Evolutionary conservation across 208 protist species (phyloP).

Genomic region (Angomonas ambiguus): DNA sequence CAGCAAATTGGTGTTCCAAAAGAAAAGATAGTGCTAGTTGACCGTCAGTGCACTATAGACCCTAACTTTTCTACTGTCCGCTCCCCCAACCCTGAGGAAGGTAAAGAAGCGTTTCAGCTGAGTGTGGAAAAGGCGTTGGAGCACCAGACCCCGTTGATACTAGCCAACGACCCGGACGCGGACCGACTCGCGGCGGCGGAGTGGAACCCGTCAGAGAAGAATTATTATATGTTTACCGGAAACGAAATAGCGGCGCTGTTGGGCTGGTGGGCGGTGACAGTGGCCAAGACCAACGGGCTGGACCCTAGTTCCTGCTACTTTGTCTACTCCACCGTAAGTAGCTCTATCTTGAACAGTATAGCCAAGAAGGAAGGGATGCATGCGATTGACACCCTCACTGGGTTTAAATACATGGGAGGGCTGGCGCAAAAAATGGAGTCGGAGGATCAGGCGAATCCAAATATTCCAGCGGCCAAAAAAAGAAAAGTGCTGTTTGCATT

Average conservation of each 20-base stretch:
- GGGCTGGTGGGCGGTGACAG: constrained; percentile 89
- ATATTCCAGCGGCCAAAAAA: background rate
- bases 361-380: constrained; percentile 87
- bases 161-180: constrained; percentile 99
- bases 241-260: constrained; percentile 97
- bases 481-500: constrained; percentile 87
- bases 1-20: constrained; percentile 51
- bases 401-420: constrained; percentile 99
- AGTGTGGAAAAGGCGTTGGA: constrained; percentile 83
- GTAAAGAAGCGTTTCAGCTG: constrained; percentile 82
- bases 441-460: constrained; percentile 1
- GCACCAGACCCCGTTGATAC: constrained; percentile 68
- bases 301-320: constrained; percentile 47
- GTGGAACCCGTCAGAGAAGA: constrained; percentile 30
- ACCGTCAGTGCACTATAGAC: constrained; percentile 92
- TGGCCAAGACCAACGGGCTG: constrained; percentile 14
- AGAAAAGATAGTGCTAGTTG: constrained; percentile 47
- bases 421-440: constrained; percentile 43
- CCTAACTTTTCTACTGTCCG: constrained; percentile 96
- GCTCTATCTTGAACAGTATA: constrained; percentile 89
- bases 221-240: constrained; percentile 95
- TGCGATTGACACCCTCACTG: constrained; percentile 95
- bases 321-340: constrained; percentile 81
- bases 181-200: constrained; percentile 97
- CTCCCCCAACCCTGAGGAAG: constrained; percentile 99